Conservation (phyloP, 73 alveolate species). For the Urostyla sp. region DNA sequence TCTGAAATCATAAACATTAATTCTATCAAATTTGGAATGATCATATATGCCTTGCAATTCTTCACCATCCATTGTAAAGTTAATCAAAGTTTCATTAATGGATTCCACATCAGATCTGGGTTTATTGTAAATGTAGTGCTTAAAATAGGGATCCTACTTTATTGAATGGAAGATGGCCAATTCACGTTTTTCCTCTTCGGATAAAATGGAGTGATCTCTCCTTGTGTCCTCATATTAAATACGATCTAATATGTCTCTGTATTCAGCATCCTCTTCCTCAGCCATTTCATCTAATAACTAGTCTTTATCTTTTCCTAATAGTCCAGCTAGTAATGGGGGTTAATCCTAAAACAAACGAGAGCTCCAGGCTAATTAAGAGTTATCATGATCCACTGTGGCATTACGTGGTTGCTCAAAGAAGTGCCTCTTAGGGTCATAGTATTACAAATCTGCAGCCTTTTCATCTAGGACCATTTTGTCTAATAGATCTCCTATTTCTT, state of each 20-base stretch:
- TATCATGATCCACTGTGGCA: too few species aligned
- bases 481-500: constrained; percentile 57
- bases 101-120: constrained; percentile 49
- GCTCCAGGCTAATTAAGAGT: too few species aligned
- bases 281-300: background rate
- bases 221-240: constrained; percentile 50
- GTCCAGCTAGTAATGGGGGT: too few species aligned
- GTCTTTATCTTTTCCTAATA: background rate
- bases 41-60: background rate
- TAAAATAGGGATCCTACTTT: constrained; percentile 73
- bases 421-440: background rate
- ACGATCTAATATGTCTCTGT: constrained; percentile 40
- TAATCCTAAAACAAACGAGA: too few species aligned
- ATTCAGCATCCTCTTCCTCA: background rate
- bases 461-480: constrained; percentile 56
- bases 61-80: constrained; percentile 17
- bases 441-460: background rate
- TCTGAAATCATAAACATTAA: constrained; percentile 50
- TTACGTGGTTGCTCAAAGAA: too few species aligned
- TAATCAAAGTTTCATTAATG: background rate
- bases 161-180: constrained; percentile 50
- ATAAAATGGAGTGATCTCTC: constrained; percentile 58
- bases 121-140: constrained; percentile 68
- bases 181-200: constrained; percentile 28
- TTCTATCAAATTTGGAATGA: constrained; percentile 45